Conservation (phyloP, 805 yeast genomes). For the Candida suzukii region DNA sequence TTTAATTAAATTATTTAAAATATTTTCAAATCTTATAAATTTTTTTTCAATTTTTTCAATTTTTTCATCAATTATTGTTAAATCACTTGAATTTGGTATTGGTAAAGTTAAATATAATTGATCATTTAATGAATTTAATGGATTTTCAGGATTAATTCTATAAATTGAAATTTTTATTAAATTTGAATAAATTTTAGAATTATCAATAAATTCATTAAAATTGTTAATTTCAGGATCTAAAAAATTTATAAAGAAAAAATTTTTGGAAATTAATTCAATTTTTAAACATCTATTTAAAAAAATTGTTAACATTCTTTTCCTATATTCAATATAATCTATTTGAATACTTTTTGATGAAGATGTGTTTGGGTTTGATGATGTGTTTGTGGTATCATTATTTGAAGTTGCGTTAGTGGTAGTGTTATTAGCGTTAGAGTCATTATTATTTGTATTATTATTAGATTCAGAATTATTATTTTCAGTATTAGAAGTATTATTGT, state of each 20-base stretch:
- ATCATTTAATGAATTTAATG: conserved; percentile 45
- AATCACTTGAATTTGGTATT: conserved; percentile 42
- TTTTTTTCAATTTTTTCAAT: conserved; percentile 22
- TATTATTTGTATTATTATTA: not conserved
- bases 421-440: not conserved
- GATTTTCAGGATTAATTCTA: conserved; percentile 56
- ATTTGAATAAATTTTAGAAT: conserved; percentile 44
- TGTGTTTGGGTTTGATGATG: too few relatives aligned
- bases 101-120: conserved; percentile 56
- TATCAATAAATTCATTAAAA: conserved; percentile 60
- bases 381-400: conserved; percentile 1
- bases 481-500: too few relatives aligned
- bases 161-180: conserved; percentile 43
- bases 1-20: conserved; percentile 23
- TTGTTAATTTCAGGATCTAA: conserved; percentile 78
- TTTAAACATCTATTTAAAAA: conserved; percentile 72
- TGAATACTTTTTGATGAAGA: too few relatives aligned
- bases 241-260: conserved; percentile 65
- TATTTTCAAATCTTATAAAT: conserved; percentile 25
- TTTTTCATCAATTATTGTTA: too few relatives aligned
- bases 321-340: conserved; percentile 37
- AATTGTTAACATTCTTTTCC: conserved; percentile 67
- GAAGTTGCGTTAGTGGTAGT: not conserved
- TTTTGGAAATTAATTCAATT: conserved; percentile 47
- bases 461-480: too few relatives aligned